phyloP scores from a whole-genome alignment of 805 yeast genomes.

The Candida mattraensis region DNA sequence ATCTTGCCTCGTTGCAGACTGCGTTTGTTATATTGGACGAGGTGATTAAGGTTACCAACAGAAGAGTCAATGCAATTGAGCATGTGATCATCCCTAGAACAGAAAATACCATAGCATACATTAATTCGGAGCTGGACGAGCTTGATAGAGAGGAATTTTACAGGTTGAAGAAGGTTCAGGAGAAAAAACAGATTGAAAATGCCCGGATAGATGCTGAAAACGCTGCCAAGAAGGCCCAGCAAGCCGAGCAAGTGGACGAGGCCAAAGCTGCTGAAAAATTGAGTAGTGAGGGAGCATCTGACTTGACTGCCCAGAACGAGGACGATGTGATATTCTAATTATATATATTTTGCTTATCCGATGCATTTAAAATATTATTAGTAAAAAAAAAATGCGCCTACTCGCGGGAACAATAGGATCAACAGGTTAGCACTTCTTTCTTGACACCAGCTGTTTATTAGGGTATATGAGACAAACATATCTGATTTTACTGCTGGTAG shows the following conservation, averaged over 20 bases:
- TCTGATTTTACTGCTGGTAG: too few relatives aligned
- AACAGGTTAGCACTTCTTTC: neutral
- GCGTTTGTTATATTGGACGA: conserved; percentile 96
- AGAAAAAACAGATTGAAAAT: conserved; percentile 81
- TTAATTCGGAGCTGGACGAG: conserved; percentile 95
- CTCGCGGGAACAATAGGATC: neutral
- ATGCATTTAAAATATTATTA: conserved; percentile 1
- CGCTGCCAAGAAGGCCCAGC: conserved; percentile 30
- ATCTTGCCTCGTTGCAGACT: conserved; percentile 92
- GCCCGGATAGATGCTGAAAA: conserved; percentile 63
- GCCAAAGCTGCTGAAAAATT: conserved; percentile 21
- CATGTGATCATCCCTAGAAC: conserved; percentile 98
- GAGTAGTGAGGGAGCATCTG: conserved; percentile 15
- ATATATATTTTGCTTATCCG: too few relatives aligned
- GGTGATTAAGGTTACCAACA: conserved; percentile 94
- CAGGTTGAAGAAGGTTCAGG: conserved; percentile 93
- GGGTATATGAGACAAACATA: too few relatives aligned
- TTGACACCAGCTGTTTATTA: too few relatives aligned
- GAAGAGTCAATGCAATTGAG: conserved; percentile 98
- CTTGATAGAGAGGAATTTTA: conserved; percentile 97
- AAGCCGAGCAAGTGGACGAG: conserved; percentile 22
- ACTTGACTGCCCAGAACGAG: conserved; percentile 36
- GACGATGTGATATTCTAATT: conserved; percentile 39
- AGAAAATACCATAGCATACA: conserved; percentile 87
- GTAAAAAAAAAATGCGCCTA: neutral